A percentile compares a stretch with the other conserved stretches of the same genome.
Evolutionary conservation across 2,329 filamentous ascomycete genomes (phyloP).

Genomic region (Dactylellina sp.): DNA sequence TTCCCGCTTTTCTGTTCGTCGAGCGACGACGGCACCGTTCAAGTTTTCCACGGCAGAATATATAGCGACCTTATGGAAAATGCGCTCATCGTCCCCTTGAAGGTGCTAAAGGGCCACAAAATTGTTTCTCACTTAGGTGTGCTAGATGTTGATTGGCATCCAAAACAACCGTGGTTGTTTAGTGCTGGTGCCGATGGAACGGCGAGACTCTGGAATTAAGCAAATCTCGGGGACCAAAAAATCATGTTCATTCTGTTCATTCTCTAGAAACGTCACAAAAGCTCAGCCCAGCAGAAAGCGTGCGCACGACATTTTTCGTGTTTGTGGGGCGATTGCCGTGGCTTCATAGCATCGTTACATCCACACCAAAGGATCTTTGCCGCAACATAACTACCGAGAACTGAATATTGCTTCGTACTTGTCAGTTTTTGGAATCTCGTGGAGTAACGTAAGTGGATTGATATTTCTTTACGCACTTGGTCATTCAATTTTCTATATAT

Average conservation of each 20-base stretch:
- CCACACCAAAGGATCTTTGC: neutral
- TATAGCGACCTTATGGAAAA: constrained; percentile 96
- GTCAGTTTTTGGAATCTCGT: constrained; percentile 33
- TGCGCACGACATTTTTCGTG: constrained; percentile 23
- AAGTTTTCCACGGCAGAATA: constrained; percentile 97
- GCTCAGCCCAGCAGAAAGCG: constrained; percentile 21
- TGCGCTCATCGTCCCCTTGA: constrained; percentile 93
- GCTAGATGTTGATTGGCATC: constrained; percentile 96
- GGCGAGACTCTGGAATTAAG: constrained; percentile 80
- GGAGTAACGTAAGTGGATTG: constrained; percentile 41
- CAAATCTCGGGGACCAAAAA: constrained; percentile 55
- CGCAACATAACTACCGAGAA: constrained; percentile 27
- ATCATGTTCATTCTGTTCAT: constrained; percentile 6
- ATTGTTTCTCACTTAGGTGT: constrained; percentile 88
- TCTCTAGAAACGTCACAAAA: constrained; percentile 16
- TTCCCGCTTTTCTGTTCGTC: constrained; percentile 92
- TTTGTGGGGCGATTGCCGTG: constrained; percentile 34
- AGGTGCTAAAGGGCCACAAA: constrained; percentile 90
- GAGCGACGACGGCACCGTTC: constrained; percentile 91
- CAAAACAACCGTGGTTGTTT: constrained; percentile 90
- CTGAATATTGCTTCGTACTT: constrained; percentile 23
- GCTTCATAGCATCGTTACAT: constrained; percentile 33
- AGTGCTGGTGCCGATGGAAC: constrained; percentile 95
- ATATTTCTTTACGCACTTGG: constrained; percentile 23
- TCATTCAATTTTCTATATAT: constrained; percentile 20